Evolutionary conservation across 2,329 filamentous ascomycete genomes (phyloP), one percentile per base, ranked within the genome.

Genomic region (Rhynchosporium graminicola): DNA sequence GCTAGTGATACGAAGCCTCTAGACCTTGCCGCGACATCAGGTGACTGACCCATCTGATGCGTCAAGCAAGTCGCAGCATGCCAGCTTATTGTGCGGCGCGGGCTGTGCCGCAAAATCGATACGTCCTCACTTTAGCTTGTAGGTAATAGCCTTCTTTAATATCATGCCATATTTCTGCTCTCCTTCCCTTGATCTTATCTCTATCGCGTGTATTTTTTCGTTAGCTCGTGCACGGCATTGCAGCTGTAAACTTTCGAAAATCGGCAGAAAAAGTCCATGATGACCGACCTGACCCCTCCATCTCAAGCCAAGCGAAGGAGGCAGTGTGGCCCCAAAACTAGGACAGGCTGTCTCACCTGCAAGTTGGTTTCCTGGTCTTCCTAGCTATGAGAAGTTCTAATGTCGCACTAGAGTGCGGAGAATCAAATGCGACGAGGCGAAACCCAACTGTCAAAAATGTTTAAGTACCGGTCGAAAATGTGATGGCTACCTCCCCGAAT

Each of bases 351-450:
- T 58, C 57, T 62, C 13, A 71, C 69, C 6, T 71, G 69, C 68
- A 71, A 71, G 69, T 70, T 55, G 57, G 67, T 46, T 33, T 26
- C 31, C 31, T 45, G 12, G 8, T n/a, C 29, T 29, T 13, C 5
- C 50, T 38, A n/a, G 29, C 63, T 20, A 15, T 28, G 31, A 42
- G 54, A 57, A 10, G 29, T 50, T 28, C 61, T 66, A 12, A 65
- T 54, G 20, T 57, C 6, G 8, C 10, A 10, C 45, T 28, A 70
- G 65, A 57, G 69, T 71, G 15, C 50, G 70, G 29, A 60, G 68
- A 33, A 55, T 72, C 12, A 72, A 72, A 65, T 72, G 70, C 57
- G 70, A 71, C 51, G 70, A 72, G 62, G 61, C 55, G 26, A 70
- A 68, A 60, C 70, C 70, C 6, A 28, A 43, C 8, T 72, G 70